Evolutionary conservation across 164 flowering plant species (phyloP), one percentile per base, ranked within the genome.

Genomic region (Piper longum): DNA sequence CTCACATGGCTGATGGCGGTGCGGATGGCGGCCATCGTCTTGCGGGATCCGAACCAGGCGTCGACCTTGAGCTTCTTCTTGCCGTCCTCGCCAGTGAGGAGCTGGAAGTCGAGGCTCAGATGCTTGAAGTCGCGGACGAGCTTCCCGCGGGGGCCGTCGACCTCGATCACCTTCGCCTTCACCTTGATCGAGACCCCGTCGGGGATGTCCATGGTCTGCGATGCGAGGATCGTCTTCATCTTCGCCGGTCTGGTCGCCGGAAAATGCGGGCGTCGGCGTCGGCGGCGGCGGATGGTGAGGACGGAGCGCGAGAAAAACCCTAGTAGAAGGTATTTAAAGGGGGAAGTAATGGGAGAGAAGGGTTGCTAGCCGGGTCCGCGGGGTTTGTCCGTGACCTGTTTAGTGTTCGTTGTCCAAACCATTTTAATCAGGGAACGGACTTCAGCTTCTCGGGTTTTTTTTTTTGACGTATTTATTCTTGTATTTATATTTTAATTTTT

Each of bases 11-110:
- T 78, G 56, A 82, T 74, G 16, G 89, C 86, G 16, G 89, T 84
- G 0, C 86, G 66, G 64, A 84, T 85, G 40, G 89, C 80, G 3
- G 89, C 89, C 64, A 79, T 75, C 63, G 86, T 74, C 69, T 82
- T 82, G 36, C 89, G 56, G n/a, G 82, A 75, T 7, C 86, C 86
- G 67, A 85, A 85, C 89, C 89, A 85, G 13, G 86, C 78, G 11
- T 85, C 89, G 59, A 85, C 74, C 74, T 78, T 79, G n/a, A 85
- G 80, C 76, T 79, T 76, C 76, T 79, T 76, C 69, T 64, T 63
- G 62, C 77, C 77, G 1, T 83, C 86, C 61, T 65, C 62, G 36
- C 36, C 36, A 2, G 36, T 26, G 62, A 75, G 69, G 42, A 84
- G 77, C 70, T 81, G 80, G 69, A 84, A 84, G 56, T 84, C 89